These are phyloP conservation scores for Monilinia aucupariae DNA, from an alignment of 2,329 filamentous ascomycete species.

Conservation along the genomic window DNA sequence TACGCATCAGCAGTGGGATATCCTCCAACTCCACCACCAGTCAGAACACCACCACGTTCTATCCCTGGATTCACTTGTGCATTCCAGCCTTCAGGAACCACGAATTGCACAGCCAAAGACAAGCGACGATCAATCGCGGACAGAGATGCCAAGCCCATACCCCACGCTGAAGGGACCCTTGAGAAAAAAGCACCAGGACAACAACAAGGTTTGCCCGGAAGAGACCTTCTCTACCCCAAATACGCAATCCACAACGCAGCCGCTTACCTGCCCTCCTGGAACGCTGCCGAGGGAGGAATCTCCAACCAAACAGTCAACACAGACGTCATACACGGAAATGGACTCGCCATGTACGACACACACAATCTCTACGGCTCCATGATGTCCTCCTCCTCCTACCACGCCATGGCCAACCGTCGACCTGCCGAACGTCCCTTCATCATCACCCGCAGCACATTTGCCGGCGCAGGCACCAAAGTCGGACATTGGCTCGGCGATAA, in stretches of 20 bases:
- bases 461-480: conserved; percentile 62
- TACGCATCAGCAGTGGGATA: conserved; percentile 40
- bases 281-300: conserved; percentile 42
- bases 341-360: conserved; percentile 64
- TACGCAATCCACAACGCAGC: conserved; percentile 62
- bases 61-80: conserved; percentile 64
- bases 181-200: conserved; percentile 35
- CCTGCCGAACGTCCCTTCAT: conserved; percentile 61
- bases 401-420: conserved; percentile 61
- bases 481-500: conserved; percentile 59
- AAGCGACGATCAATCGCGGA: conserved; percentile 18
- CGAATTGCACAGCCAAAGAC: conserved; percentile 33
- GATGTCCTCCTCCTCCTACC: conserved; percentile 63
- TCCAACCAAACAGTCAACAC: conserved; percentile 60
- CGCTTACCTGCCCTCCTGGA: conserved; percentile 42
- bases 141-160: background rate
- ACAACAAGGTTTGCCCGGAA: conserved; percentile 53
- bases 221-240: conserved; percentile 58
- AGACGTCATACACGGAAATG: conserved; percentile 62
- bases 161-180: background rate
- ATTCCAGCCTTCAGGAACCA: conserved; percentile 55
- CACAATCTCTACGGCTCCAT: conserved; percentile 73
- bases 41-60: conserved; percentile 56
- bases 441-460: conserved; percentile 72
- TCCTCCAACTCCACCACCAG: conserved; percentile 57